A percentile compares a stretch with the other conserved stretches of the same genome.
Conservation (phyloP, 129 eudicot genomes). For the Tanacetum coccineum region DNA sequence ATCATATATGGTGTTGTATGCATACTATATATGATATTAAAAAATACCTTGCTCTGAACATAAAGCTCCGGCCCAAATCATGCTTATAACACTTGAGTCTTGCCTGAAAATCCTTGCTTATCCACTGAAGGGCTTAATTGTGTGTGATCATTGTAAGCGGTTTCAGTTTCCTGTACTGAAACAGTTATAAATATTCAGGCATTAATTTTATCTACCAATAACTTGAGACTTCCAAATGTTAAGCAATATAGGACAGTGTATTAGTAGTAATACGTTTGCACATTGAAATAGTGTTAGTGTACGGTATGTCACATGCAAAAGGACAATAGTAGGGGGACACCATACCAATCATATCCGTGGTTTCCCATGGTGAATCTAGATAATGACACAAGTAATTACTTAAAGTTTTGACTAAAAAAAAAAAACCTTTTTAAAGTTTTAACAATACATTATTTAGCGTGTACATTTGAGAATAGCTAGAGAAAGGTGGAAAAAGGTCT, state of each 20-base stretch:
- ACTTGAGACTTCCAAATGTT: neutral
- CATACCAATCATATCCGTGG: slow-evolving; percentile 8
- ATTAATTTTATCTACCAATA: neutral
- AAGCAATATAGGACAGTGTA: neutral
- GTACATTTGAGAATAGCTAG: too few relatives aligned
- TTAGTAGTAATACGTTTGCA: neutral
- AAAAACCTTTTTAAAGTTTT: too few relatives aligned
- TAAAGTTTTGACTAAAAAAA: too few relatives aligned
- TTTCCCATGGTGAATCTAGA: slow-evolving; percentile 7
- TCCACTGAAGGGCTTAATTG: slow-evolving; percentile 63
- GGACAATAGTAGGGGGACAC: slow-evolving; percentile 17
- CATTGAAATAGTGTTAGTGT: slow-evolving; percentile 12
- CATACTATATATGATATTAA: too few relatives aligned
- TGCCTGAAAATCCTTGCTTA: slow-evolving; percentile 58
- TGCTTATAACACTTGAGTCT: slow-evolving; percentile 60
- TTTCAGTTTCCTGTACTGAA: neutral
- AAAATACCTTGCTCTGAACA: slow-evolving; percentile 56
- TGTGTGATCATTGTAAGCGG: slow-evolving; percentile 45
- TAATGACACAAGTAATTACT: neutral
- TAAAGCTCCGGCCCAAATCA: slow-evolving; percentile 65
- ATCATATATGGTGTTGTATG: too few relatives aligned
- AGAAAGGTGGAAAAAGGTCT: too few relatives aligned
- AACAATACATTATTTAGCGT: too few relatives aligned
- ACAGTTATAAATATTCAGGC: neutral
- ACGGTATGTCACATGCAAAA: slow-evolving; percentile 11